Evolutionary conservation across 1,284 basidiomycete genomes (phyloP).

Genomic region (Cerrena zonata): DNA sequence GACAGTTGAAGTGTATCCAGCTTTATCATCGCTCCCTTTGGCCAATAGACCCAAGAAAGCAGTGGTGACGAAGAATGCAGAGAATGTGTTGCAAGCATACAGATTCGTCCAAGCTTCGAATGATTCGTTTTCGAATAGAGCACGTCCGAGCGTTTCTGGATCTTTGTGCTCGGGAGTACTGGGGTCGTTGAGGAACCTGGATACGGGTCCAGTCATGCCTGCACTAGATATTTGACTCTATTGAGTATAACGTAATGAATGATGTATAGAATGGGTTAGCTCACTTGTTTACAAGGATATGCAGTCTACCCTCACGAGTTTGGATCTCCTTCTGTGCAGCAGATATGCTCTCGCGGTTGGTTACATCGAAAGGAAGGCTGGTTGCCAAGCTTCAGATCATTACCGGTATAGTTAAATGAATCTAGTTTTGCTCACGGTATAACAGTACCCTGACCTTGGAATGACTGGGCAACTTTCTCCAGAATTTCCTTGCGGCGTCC

Average conservation of each 20-base stretch:
- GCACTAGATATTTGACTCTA: conserved; percentile 40
- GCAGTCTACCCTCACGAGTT: conserved; percentile 61
- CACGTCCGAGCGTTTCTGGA: conserved; percentile 55
- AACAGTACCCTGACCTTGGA: conserved; percentile 44
- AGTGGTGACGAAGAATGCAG: conserved; percentile 67
- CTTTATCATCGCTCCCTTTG: conserved; percentile 57
- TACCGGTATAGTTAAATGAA: neutral
- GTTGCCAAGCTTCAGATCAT: conserved; percentile 6
- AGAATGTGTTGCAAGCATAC: conserved; percentile 63
- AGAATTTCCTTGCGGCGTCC: conserved; percentile 62
- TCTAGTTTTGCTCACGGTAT: conserved; percentile 44
- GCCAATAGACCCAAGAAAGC: conserved; percentile 72
- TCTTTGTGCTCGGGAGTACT: conserved; percentile 53
- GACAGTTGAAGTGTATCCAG: conserved; percentile 54
- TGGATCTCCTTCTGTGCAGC: conserved; percentile 49
- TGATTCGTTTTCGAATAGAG: conserved; percentile 63
- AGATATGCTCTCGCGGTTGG: conserved; percentile 60
- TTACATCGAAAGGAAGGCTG: conserved; percentile 67
- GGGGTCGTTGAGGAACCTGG: conserved; percentile 51
- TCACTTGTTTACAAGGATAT: conserved; percentile 78
- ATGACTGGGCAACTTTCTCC: conserved; percentile 45
- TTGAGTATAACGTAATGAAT: neutral
- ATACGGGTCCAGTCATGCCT: conserved; percentile 61
- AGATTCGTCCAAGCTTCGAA: conserved; percentile 57
- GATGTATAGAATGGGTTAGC: too few relatives aligned